Evolutionary conservation across 768 basidiomycete genomes (phyloP), one percentile per base, ranked within the genome.

Genomic region (Mycena albidolilacea): DNA sequence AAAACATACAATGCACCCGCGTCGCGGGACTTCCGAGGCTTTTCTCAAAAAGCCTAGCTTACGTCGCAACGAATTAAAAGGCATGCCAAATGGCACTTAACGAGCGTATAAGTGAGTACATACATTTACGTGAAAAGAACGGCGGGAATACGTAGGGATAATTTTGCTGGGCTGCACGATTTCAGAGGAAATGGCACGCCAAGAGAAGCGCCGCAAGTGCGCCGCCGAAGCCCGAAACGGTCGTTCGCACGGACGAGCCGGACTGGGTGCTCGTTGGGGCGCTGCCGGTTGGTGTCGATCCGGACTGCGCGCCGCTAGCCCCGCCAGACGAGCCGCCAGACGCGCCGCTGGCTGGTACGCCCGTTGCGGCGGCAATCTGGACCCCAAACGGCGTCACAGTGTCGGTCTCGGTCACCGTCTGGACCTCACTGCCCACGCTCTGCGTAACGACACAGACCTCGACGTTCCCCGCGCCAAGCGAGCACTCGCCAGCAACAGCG

Each of bases 361-460:
- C 67, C 10, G 67, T 57, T 9, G 57, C 61, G 37, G 59, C 79
- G 37, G 59, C 79, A 39, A 78, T 76, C 65, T 82, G 79, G 0
- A 84, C 76, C 11, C 67, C 78, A 69, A 83, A 81, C 10, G 79
- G 65, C 10, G 60, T 38, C 21, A 74, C 79, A n/a, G 77, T 73
- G 64, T 82, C 82, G 8, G 76, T 78, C 7, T 54, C 69, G 14
- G 41, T 62, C 5, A 35, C 55, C n/a, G 59, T 61, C 37, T 9
- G 19, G 5, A 21, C 64, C 15, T 35, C 4, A 2, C 21, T 39
- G 64, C 14, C 58, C 37, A 11, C 67, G 17, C 50, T 67, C 9
- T 58, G 35, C 44, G 23, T 71, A 21, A 46, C 75, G 35, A 75
- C 75, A 77, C 84, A 84, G 52, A 76, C 64, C 7, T 39, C 82